Evolutionary conservation across 2,329 filamentous ascomycete species (phyloP), one percentile per base, ranked within the genome.

Genomic region (Fusarium torulosum): DNA sequence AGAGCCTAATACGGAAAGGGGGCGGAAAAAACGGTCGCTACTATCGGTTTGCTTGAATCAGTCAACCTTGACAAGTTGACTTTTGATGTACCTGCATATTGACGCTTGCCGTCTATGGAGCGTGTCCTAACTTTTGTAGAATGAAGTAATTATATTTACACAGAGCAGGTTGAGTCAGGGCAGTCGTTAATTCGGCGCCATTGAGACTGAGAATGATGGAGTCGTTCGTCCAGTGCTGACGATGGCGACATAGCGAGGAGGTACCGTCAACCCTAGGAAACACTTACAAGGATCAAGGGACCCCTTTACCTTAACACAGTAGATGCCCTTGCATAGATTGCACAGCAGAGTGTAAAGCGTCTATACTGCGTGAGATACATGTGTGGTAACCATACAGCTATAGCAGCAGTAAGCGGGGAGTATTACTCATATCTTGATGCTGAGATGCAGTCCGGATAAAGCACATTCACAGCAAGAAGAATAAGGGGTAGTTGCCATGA

Each of bases 1-100:
- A 35, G 49, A 31, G 38, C 51, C 57, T 35, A 65, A 53, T 68
- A 35, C 52, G 59, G 54, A 67, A 65, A 67, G 65, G 65, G 63
- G 65, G 59, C 63, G 31, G 61, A 21, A 49, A 41, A 64, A 67
- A 67, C 64, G 45, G 64, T 63, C 50, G 41, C 44, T 42, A 59
- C 59, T 45, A 52, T 57, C 35, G 21, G 33, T n/a, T 51, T 46
- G 40, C 63, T 52, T 54, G 53, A 67, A 67, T 67, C 58, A 67
- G 50, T 67, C 35, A 59, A 49, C 21, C 41, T 37, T 19, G 31
- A 43, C 29, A 33, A 29, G 33, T n/a, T 44, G 21, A 40, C 29
- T 47, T 33, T 20, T 31, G 19, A 31, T 42, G n/a, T 50, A 37
- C 35, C 17, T 10, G 17, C 17, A 37, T 37, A 19, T n/a, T 35